Percentiles rank a stretch among this genome's conserved stretches.
Evolutionary conservation across 495 filamentous ascomycete genomes (phyloP).

Genomic region (Trichoderma reesei): DNA sequence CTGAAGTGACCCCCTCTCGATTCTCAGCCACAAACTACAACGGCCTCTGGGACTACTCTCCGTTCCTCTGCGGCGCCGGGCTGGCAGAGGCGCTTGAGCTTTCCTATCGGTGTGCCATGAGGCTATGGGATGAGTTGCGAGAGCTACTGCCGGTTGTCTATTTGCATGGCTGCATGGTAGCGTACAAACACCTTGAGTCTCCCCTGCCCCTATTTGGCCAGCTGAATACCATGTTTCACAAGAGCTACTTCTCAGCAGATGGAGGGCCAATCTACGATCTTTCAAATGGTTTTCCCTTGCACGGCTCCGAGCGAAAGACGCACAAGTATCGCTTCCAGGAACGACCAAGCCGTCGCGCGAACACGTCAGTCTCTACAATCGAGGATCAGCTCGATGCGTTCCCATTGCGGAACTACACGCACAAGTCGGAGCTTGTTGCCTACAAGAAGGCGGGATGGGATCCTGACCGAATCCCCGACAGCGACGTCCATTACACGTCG

Average conservation of each 20-base stretch:
- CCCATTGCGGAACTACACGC: neutral
- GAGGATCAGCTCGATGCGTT: no score
- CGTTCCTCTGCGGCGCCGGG: neutral
- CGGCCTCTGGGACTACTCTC: neutral
- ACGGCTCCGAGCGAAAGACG: neutral
- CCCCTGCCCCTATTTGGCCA: neutral
- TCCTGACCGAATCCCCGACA: neutral
- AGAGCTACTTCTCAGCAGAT: neutral
- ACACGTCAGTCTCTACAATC: neutral
- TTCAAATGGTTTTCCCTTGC: neutral
- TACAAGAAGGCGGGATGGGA: neutral
- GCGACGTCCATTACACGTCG: neutral
- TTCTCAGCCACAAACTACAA: neutral
- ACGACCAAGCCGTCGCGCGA: neutral
- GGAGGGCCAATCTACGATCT: neutral
- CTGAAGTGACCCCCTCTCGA: neutral
- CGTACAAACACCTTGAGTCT: neutral
- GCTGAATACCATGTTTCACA: neutral
- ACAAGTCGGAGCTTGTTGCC: neutral
- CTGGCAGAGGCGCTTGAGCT: neutral
- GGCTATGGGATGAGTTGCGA: neutral
- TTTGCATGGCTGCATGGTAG: neutral
- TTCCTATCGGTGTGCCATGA: neutral
- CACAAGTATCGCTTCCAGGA: neutral
- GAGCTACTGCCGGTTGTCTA: neutral